These are phyloP conservation scores for Exophiala sp. DNA, from an alignment of 2,329 filamentous ascomycete genomes.

Conservation along the genomic window DNA sequence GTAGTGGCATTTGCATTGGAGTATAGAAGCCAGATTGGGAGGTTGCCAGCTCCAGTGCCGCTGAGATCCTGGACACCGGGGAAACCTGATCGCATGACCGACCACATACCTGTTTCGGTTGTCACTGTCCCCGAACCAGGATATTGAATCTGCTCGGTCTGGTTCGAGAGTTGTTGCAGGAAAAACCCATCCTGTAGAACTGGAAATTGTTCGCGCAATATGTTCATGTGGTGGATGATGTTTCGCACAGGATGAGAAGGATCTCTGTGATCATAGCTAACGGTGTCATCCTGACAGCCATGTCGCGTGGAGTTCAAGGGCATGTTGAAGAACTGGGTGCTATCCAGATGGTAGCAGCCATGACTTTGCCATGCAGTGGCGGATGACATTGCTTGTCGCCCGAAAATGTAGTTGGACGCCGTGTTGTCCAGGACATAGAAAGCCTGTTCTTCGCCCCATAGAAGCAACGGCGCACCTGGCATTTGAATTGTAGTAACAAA, in stretches of 20 bases:
- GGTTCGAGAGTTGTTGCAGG: constrained; percentile 55
- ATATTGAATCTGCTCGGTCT: constrained; percentile 50
- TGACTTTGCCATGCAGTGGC: constrained; percentile 62
- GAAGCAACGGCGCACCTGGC: constrained; percentile 58
- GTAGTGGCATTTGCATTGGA: constrained; percentile 47
- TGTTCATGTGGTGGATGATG: constrained; percentile 60
- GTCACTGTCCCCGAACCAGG: constrained; percentile 52
- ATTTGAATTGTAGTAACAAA: constrained; percentile 59
- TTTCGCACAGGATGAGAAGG: constrained; percentile 60
- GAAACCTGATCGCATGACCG: constrained; percentile 52
- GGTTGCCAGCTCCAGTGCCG: constrained; percentile 32
- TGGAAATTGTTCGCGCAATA: constrained; percentile 55
- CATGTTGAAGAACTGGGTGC: constrained; percentile 57
- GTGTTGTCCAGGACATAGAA: constrained; percentile 64
- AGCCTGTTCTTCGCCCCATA: constrained; percentile 65
- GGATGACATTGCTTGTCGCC: constrained; percentile 60
- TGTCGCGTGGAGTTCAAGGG: constrained; percentile 52
- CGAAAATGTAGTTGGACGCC: constrained; percentile 63
- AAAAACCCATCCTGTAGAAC: constrained; percentile 59
- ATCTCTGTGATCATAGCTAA: constrained; percentile 61
- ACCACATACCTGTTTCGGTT: constrained; percentile 61
- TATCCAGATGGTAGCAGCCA: constrained; percentile 59
- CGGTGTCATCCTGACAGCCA: constrained; percentile 48
- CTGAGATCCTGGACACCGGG: constrained; percentile 51
- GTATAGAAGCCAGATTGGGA: constrained; percentile 46